These are phyloP conservation scores for Gyrodon lividus DNA, from an alignment of 768 basidiomycete species.

Conservation along the genomic window DNA sequence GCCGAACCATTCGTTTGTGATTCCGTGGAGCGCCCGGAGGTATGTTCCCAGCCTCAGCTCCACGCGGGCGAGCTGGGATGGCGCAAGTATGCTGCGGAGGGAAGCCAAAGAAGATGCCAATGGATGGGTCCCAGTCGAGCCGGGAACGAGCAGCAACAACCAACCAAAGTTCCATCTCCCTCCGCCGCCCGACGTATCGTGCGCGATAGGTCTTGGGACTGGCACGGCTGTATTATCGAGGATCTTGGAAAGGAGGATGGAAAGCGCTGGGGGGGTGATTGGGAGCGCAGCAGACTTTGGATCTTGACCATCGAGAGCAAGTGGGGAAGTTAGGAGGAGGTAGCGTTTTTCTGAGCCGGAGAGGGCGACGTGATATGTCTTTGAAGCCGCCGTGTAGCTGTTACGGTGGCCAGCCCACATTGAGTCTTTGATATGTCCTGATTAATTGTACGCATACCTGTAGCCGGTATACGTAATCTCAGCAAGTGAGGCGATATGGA, in stretches of 20 bases:
- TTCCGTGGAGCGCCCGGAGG: slow-evolving; percentile 61
- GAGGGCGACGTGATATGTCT: slow-evolving; percentile 29
- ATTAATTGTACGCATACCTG: slow-evolving; percentile 23
- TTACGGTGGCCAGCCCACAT: background rate
- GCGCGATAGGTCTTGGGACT: slow-evolving; percentile 41
- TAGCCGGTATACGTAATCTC: slow-evolving; percentile 27
- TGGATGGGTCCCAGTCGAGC: slow-evolving; percentile 36
- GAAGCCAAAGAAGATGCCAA: slow-evolving; percentile 30
- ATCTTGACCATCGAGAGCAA: slow-evolving; percentile 10
- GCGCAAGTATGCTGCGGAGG: slow-evolving; percentile 36
- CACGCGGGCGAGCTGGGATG: slow-evolving; percentile 42
- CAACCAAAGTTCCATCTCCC: slow-evolving; percentile 25
- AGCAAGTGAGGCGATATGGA: slow-evolving; percentile 16
- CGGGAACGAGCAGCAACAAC: slow-evolving; percentile 34
- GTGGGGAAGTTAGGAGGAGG: slow-evolving; percentile 25
- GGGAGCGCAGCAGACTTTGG: background rate
- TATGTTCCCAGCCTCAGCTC: slow-evolving; percentile 62
- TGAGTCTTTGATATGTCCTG: background rate
- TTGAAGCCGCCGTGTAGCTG: slow-evolving; percentile 29
- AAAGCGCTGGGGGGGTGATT: slow-evolving; percentile 36
- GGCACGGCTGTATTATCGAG: slow-evolving; percentile 48
- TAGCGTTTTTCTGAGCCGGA: slow-evolving; percentile 24
- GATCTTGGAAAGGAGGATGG: slow-evolving; percentile 42
- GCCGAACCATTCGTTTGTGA: slow-evolving; percentile 82
- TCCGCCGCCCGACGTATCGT: slow-evolving; percentile 41